Conservation (phyloP, 1,284 basidiomycete genomes). For the Cutaneotrichosporon sp. region DNA sequence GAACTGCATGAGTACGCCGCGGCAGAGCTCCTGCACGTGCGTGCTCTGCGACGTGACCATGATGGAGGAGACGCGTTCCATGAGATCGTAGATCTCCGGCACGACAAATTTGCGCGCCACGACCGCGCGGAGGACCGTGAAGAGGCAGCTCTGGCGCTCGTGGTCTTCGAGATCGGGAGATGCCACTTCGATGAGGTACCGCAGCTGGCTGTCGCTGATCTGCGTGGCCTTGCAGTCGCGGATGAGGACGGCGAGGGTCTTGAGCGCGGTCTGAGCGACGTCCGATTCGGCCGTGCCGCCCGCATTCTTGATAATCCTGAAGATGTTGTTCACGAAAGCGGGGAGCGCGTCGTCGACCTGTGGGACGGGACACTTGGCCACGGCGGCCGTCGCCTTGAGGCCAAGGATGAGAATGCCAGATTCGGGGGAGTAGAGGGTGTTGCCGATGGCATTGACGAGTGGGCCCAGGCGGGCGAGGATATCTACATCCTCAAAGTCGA, state of each 20-base stretch:
- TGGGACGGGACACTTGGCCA: slow-evolving; percentile 79
- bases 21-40: slow-evolving; percentile 86
- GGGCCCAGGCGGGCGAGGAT: slow-evolving; percentile 76
- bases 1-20: slow-evolving; percentile 87
- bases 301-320: slow-evolving; percentile 75
- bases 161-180: slow-evolving; percentile 91
- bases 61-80: slow-evolving; percentile 90
- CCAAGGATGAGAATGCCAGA: slow-evolving; percentile 73
- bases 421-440: slow-evolving; percentile 83
- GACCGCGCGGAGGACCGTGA: slow-evolving; percentile 86
- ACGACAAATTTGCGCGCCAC: slow-evolving; percentile 87
- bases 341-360: slow-evolving; percentile 72
- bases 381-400: slow-evolving; percentile 73
- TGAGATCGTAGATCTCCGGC: slow-evolving; percentile 94
- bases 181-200: slow-evolving; percentile 79
- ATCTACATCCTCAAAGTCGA: slow-evolving; percentile 71
- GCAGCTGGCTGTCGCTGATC: slow-evolving; percentile 82
- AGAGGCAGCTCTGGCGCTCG: slow-evolving; percentile 77
- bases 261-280: slow-evolving; percentile 80
- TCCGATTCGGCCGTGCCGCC: slow-evolving; percentile 83
- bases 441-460: slow-evolving; percentile 82
- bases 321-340: slow-evolving; percentile 77
- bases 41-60: slow-evolving; percentile 90
- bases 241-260: slow-evolving; percentile 76
- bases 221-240: slow-evolving; percentile 75